Conservation (phyloP, 805 yeast genomes). For the Barnettozyma sp. region DNA sequence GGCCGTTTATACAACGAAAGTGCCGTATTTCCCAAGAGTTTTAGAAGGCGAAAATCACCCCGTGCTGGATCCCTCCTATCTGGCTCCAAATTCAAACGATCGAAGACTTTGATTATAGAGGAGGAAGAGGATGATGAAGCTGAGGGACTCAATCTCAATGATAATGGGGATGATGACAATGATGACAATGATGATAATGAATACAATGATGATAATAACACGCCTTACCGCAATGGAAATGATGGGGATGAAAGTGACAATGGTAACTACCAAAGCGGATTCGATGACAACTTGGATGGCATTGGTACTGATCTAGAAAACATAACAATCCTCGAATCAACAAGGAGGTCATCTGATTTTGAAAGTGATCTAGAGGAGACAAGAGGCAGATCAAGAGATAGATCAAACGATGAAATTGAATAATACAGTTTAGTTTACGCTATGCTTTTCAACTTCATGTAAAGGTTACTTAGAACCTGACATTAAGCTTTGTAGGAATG, state of each 20-base stretch:
- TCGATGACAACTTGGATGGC: constrained; percentile 14
- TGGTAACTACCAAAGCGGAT: constrained; percentile 8
- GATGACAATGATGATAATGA: constrained; percentile 5
- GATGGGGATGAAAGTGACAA: too few species aligned
- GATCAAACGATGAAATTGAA: too few species aligned
- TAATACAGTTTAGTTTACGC: too few species aligned
- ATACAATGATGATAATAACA: too few species aligned
- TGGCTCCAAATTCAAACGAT: constrained; percentile 17
- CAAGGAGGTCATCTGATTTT: constrained; percentile 22
- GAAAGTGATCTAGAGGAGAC: constrained; percentile 19
- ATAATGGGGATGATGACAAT: constrained; percentile 11
- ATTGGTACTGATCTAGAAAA: constrained; percentile 20
- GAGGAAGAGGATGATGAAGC: constrained; percentile 18
- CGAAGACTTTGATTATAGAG: constrained; percentile 18
- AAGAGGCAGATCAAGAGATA: constrained; percentile 13
- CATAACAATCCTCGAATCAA: constrained; percentile 17
- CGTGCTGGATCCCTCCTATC: constrained; percentile 20
- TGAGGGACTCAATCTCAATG: too few species aligned
- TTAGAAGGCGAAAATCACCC: constrained; percentile 25
- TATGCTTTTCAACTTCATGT: too few species aligned
- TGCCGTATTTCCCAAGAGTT: constrained; percentile 18
- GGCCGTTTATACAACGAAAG: constrained; percentile 15
- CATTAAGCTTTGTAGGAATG: constrained; percentile 28
- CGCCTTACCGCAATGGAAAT: too few species aligned
- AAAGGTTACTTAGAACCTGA: too few species aligned